Percentiles rank a stretch among this genome's conserved stretches.
Evolutionary conservation across 148 eudicot genomes (phyloP).

Genomic region (Cornus suecica): DNA sequence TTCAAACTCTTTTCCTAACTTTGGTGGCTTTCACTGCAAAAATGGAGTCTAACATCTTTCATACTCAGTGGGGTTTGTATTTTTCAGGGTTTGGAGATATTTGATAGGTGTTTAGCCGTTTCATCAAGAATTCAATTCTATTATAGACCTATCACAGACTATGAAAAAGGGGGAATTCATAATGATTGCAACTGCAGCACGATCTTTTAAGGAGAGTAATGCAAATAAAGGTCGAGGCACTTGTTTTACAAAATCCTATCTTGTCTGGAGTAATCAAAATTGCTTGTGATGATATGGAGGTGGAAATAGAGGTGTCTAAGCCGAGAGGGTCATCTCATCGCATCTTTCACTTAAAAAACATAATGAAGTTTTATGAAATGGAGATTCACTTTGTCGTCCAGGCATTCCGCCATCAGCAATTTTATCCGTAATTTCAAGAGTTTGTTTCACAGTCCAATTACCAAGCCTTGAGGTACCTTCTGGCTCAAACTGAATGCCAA

Average conservation of each 20-base stretch:
- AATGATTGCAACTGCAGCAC: neutral
- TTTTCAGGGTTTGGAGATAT: neutral
- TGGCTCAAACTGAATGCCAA: neutral
- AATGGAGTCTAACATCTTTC: too few relatives aligned
- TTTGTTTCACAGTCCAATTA: neutral
- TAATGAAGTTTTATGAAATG: neutral
- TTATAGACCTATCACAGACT: neutral
- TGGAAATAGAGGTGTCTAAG: neutral
- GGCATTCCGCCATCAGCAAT: neutral
- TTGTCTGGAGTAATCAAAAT: neutral
- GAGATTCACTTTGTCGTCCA: neutral
- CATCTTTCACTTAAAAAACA: neutral
- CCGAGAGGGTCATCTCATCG: neutral
- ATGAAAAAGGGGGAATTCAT: neutral
- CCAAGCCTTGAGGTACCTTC: neutral
- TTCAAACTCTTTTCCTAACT: too few relatives aligned
- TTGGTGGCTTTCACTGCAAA: too few relatives aligned
- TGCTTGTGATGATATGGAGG: neutral
- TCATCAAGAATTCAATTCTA: neutral
- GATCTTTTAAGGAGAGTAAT: neutral
- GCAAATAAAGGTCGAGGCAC: neutral
- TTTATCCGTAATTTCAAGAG: neutral
- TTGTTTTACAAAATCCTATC: neutral
- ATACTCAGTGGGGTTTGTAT: neutral
- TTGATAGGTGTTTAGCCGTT: too few relatives aligned